A percentile compares a stretch with the other conserved stretches of the same genome.
These are phyloP conservation scores for Phytophthora constricta DNA, from an alignment of 352 stramenopile species.

Conservation along the genomic window DNA sequence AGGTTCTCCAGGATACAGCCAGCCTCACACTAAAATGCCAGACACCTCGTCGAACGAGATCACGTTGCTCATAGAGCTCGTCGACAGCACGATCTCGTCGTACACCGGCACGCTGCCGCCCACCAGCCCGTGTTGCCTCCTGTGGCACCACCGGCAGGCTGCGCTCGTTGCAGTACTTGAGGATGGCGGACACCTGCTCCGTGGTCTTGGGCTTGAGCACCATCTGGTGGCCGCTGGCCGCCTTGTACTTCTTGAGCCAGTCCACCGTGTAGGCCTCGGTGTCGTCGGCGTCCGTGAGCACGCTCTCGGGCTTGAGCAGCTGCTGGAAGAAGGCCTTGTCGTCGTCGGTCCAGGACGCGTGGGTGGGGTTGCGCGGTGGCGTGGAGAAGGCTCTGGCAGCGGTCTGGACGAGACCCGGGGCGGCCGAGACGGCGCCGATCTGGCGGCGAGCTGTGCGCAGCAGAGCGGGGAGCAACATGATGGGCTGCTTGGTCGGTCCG, in stretches of 20 bases:
- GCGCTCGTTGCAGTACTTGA: constrained; percentile 93
- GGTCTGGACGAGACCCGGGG: constrained; percentile 6
- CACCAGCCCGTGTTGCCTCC: constrained; percentile 98
- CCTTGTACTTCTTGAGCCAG: constrained; percentile 89
- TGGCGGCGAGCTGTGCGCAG: constrained; percentile 21
- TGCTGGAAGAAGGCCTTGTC: constrained; percentile 74
- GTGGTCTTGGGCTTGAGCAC: constrained; percentile 90
- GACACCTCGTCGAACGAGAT: constrained; percentile 90
- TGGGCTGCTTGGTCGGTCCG: no score
- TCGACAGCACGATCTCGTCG: constrained; percentile 95
- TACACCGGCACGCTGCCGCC: constrained; percentile 91
- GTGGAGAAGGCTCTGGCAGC: constrained; percentile 34
- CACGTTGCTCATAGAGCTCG: constrained; percentile 92
- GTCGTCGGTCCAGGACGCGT: constrained; percentile 62
- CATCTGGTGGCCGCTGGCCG: constrained; percentile 60
- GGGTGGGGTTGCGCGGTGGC: constrained; percentile 47
- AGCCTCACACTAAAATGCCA: constrained; percentile 87
- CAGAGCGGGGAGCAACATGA: constrained; percentile 33
- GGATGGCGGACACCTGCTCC: constrained; percentile 86
- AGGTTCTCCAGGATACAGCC: constrained; percentile 96
- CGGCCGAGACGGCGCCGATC: constrained; percentile 1
- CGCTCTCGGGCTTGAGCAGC: constrained; percentile 62
- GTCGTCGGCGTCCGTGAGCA: constrained; percentile 74
- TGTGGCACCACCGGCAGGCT: constrained; percentile 94
- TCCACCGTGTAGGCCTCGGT: constrained; percentile 78